Base-by-base conservation (phyloP, 148 eudicot genomes). In the Fagopyrum homotropicum region DNA sequence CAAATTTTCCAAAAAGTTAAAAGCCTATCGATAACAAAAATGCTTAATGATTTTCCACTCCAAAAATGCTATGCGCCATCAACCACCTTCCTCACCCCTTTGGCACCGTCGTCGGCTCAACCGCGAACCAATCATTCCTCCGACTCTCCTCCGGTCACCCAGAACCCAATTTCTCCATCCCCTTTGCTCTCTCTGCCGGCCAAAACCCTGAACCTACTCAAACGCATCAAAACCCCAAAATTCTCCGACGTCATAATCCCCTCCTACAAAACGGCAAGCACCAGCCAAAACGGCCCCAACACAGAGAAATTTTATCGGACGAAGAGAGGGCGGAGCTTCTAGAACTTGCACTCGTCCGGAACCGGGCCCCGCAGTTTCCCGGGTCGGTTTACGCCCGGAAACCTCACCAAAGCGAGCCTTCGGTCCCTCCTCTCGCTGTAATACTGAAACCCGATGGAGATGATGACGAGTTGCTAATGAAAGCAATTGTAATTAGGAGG, bases 401-500 rank as follows among this genome's bases (percentile, higher is more conserved):
- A 43, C 73, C 85, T 4, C 74, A 75, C 49, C 48, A 76, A 77
- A 50, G 79, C 73, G 72, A 84, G 77, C 79, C 81, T 73, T 85
- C 84, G 82, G 57, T 73, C 77, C 86, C 86, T 75, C 86, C 86
- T 1, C 17, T 88, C 6, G 82, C 86, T 73, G 78, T 86, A 47
- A 72, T 88, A 45, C 56, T 45, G 63, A 80, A 79, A 9, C 76
- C 44, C 26, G 82, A 51, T 66, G 82, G 79, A 50, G 88, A 79
- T 4, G 88, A 87, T 64, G 83, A 81, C 45, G 90, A 82, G 75
- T 76, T 89, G 86, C 56, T 94, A 29, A 71, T 82, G 79, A 88
- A 78, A 75, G 97, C 98, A 12, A 78, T 94, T 77, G 90, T 88
- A 79, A 94, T 94, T 75, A 79, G 97, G 74, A 85, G 98, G 84